Percentiles rank a stretch among this genome's conserved stretches.
Conservation (phyloP, 805 yeast species). For the Candida palmyrensis region DNA sequence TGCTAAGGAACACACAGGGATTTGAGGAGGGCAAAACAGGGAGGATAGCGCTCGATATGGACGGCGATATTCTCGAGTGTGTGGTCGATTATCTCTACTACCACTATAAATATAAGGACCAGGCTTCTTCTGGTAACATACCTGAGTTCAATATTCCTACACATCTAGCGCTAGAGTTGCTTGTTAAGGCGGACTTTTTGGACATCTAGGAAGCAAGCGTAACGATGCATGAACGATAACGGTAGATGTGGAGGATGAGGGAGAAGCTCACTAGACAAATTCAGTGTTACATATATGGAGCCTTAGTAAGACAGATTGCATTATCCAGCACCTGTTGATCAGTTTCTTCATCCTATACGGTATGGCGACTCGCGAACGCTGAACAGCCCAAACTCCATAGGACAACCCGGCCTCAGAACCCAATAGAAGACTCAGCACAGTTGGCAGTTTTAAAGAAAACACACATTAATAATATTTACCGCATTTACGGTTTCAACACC, state of each 20-base stretch:
- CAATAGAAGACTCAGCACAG: no score
- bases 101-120: conserved; percentile 59
- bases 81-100: conserved; percentile 83
- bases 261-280: not conserved
- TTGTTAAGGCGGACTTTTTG: conserved; percentile 89
- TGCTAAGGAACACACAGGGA: conserved; percentile 45
- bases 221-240: no score
- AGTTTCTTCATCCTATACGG: no score
- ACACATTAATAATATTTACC: no score
- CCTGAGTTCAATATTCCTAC: conserved; percentile 93
- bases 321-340: no score
- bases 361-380: no score
- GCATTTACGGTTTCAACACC: no score
- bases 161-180: conserved; percentile 83
- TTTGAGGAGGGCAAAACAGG: conserved; percentile 57
- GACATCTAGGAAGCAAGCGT: conserved; percentile 53
- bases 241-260: no score
- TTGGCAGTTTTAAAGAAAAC: no score
- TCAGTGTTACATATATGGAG: not conserved
- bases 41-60: conserved; percentile 58
- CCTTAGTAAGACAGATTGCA: no score
- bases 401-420: no score
- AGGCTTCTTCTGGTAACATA: conserved; percentile 47
- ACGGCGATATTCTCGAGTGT: conserved; percentile 66
- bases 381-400: no score